These are phyloP conservation scores for Podosphaera fusca DNA, from an alignment of 2,329 filamentous ascomycete genomes.

Conservation along the genomic window DNA sequence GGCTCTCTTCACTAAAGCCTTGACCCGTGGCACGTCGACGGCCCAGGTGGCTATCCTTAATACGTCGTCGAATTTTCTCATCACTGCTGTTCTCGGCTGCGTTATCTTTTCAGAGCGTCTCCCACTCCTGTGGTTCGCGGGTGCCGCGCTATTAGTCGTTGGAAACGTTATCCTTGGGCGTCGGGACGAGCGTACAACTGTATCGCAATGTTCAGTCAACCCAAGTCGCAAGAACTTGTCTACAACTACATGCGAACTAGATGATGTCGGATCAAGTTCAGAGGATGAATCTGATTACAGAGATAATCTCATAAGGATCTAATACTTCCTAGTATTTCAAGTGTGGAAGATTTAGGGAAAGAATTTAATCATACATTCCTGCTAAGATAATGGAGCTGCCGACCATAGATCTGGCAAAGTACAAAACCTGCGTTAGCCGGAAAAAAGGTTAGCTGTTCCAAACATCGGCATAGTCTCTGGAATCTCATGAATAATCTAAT, in stretches of 20 bases:
- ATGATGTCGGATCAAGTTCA: neutral
- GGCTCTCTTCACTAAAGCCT: constrained; percentile 57
- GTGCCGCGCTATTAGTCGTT: constrained; percentile 46
- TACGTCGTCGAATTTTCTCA: constrained; percentile 59
- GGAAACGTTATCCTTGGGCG: constrained; percentile 60
- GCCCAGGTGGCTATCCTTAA: constrained; percentile 66
- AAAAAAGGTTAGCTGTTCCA: neutral
- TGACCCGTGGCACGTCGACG: constrained; percentile 51
- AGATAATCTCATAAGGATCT: neutral
- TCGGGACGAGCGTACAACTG: constrained; percentile 28
- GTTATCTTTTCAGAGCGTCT: constrained; percentile 49
- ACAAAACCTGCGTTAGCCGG: neutral
- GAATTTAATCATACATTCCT: neutral
- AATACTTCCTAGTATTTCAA: neutral
- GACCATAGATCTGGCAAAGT: neutral
- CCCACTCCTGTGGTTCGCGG: constrained; percentile 54
- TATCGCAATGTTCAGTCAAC: neutral
- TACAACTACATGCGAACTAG: neutral
- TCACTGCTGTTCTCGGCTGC: constrained; percentile 49
- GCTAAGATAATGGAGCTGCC: neutral
- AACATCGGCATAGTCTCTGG: neutral
- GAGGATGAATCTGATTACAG: neutral
- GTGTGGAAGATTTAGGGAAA: neutral
- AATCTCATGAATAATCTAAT: neutral
- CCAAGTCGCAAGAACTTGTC: neutral